Evolutionary conservation across 768 basidiomycete genomes (phyloP), one percentile per base, ranked within the genome.

Genomic region (Boletus sp.): DNA sequence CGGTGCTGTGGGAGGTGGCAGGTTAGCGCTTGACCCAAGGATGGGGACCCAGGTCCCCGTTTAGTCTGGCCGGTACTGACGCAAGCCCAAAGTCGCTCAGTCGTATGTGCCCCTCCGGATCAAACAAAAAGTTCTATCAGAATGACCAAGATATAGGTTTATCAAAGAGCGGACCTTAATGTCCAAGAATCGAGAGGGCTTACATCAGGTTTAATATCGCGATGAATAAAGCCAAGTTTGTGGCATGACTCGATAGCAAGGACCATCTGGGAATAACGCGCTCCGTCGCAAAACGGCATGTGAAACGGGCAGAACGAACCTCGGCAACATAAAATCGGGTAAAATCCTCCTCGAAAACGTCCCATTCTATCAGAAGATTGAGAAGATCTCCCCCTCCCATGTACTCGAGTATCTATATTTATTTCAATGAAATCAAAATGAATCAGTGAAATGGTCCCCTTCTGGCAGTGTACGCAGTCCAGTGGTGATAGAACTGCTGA

Each of bases 371-470:
- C 68, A 98, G 79, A 62, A 98, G 83, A 72, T 97, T 97, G 51
- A 99, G 83, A 62, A 98, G 84, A 76, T 98, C 95, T 53, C 95
- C 93, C 53, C 94, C 93, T 58, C 93, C 93, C 92, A 96, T 96
- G 72, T 87, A 97, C 68, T 96, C 90, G 43, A 96, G 81, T 47
- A 95, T 83, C 90, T 92, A 75, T 62, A 66, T 66, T 66, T 64
- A 57, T 56, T 61, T 62, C 39, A 51, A 73, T 81, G 78, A 84
- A 82, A 81, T 79, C 77, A 69, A 80, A 76, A 82, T 82, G 77
- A 76, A 76, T 76, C 69, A 75, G 70, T 56, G 51, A 60, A 57
- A 66, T 69, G 48, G 66, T 55, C 65, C 67, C 64, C 54, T 59
- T 62, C 54, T 8, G 54, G 58, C 57, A 56, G 63, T 46, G 50